These are phyloP conservation scores for Dissoconium aciculare DNA, from an alignment of 2,329 filamentous ascomycete species.

Conservation along the genomic window DNA sequence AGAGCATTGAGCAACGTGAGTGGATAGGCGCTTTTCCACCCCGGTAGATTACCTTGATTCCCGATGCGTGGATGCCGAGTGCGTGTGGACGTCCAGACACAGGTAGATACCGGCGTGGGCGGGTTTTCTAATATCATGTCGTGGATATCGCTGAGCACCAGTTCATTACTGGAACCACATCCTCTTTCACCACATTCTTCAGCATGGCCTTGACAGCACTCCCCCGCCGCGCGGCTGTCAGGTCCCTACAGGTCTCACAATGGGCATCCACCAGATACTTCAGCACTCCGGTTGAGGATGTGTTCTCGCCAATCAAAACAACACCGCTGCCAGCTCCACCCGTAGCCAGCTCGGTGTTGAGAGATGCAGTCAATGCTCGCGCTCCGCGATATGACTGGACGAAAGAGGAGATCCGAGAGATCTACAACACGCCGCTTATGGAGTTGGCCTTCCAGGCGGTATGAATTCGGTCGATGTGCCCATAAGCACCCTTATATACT, in stretches of 20 bases:
- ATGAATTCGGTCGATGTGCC: slow-evolving; percentile 8
- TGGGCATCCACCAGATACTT: slow-evolving; percentile 13
- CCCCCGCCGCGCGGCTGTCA: slow-evolving; percentile 12
- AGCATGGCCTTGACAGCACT: slow-evolving; percentile 17
- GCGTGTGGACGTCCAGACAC: too few species aligned
- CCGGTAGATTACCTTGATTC: too few species aligned
- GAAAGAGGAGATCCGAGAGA: slow-evolving; percentile 61
- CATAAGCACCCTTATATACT: too few species aligned
- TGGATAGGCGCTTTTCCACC: too few species aligned
- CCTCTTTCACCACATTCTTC: neutral
- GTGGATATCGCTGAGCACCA: too few species aligned
- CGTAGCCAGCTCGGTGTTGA: slow-evolving; percentile 21
- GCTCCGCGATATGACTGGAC: slow-evolving; percentile 62
- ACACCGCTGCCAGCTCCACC: slow-evolving; percentile 15
- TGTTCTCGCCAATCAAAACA: slow-evolving; percentile 17
- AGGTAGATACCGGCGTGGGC: too few species aligned
- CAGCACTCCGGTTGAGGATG: slow-evolving; percentile 24
- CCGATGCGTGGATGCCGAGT: too few species aligned
- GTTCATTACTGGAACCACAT: neutral
- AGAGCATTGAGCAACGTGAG: too few species aligned
- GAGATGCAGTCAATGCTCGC: slow-evolving; percentile 43
- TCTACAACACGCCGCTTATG: slow-evolving; percentile 70
- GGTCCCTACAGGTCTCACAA: slow-evolving; percentile 9
- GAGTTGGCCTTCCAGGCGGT: slow-evolving; percentile 39
- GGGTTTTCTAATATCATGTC: too few species aligned